Evolutionary conservation across 139 green algal species (phyloP).

Genomic region (Auxenochlorella pyrenoidosa): DNA sequence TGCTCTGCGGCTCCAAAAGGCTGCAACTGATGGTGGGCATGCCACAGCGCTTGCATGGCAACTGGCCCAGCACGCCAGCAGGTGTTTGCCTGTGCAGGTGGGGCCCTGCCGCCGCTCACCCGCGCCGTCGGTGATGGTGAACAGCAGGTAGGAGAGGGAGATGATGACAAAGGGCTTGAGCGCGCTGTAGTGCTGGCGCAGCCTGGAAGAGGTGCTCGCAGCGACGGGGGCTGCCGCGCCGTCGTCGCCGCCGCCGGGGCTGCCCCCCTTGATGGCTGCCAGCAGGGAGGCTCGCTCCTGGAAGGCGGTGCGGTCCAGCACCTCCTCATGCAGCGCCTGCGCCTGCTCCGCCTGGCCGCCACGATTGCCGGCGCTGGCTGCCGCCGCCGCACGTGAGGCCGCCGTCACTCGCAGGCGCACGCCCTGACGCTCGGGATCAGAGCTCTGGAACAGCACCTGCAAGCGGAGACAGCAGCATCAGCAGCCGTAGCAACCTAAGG

Average conservation of each 20-base stretch:
- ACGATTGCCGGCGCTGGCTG: background rate
- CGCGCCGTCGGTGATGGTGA: slow-evolving; percentile 86
- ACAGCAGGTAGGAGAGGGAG: slow-evolving; percentile 79
- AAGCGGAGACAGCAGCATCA: background rate
- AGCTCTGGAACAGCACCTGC: slow-evolving; percentile 8
- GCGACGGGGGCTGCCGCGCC: background rate
- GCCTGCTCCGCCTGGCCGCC: background rate
- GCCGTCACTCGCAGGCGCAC: slow-evolving; percentile 24
- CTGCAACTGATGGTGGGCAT: no score
- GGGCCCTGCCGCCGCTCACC: no score
- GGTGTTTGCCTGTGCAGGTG: no score
- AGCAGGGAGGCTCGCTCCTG: background rate
- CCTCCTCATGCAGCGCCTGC: slow-evolving; percentile 21
- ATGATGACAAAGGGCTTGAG: slow-evolving; percentile 88
- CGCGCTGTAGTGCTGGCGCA: slow-evolving; percentile 9
- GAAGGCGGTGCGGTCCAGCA: background rate
- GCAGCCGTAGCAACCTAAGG: background rate
- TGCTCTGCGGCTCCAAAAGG: no score
- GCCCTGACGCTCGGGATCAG: slow-evolving; percentile 20
- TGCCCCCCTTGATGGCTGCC: background rate
- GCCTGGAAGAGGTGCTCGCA: background rate
- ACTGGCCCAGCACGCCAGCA: no score
- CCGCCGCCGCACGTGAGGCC: background rate
- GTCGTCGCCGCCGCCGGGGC: background rate
- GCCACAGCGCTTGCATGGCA: no score